Percentiles rank a stretch among this genome's conserved stretches.
Evolutionary conservation across 2,329 filamentous ascomycete genomes (phyloP).

Genomic region (Chrysoporthe deuterocubensis): DNA sequence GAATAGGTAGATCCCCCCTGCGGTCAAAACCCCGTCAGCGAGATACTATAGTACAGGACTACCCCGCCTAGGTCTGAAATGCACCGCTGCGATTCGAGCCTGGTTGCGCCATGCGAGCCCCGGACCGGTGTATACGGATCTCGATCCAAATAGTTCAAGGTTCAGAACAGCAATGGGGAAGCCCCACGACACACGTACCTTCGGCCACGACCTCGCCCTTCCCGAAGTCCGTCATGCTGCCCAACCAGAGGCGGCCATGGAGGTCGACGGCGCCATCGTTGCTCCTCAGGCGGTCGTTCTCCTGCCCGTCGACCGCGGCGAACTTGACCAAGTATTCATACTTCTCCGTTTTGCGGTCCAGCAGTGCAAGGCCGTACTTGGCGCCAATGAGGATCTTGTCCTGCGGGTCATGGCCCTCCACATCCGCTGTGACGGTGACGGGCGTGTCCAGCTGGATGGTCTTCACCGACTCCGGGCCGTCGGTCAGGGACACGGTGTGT

Average conservation of each 20-base stretch:
- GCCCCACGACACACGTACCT: slow-evolving; percentile 44
- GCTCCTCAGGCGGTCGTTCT: slow-evolving; percentile 62
- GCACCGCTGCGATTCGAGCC: slow-evolving; percentile 1
- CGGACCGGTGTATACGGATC: slow-evolving; percentile 6
- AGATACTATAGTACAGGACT: neutral
- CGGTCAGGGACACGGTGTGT: slow-evolving; percentile 69
- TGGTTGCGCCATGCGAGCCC: neutral
- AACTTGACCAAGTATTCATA: slow-evolving; percentile 60
- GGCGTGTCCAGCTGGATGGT: slow-evolving; percentile 61
- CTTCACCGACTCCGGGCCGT: slow-evolving; percentile 65
- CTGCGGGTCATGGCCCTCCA: slow-evolving; percentile 64
- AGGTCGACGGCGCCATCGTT: slow-evolving; percentile 87
- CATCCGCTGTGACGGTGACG: slow-evolving; percentile 76
- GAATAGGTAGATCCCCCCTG: slow-evolving; percentile 76
- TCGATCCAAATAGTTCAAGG: neutral
- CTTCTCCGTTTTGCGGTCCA: slow-evolving; percentile 64
- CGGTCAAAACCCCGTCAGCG: slow-evolving; percentile 12
- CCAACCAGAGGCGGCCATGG: slow-evolving; percentile 82
- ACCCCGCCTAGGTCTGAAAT: neutral
- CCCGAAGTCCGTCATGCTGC: slow-evolving; percentile 79
- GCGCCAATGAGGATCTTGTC: slow-evolving; percentile 76
- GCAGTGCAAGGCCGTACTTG: slow-evolving; percentile 80
- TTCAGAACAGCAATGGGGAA: neutral
- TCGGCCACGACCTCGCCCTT: slow-evolving; percentile 62
- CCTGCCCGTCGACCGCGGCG: slow-evolving; percentile 38